Percentiles rank a stretch among this genome's conserved stretches.
Conservation (phyloP, 306 rosid species). For the Potentilla sterilis region DNA sequence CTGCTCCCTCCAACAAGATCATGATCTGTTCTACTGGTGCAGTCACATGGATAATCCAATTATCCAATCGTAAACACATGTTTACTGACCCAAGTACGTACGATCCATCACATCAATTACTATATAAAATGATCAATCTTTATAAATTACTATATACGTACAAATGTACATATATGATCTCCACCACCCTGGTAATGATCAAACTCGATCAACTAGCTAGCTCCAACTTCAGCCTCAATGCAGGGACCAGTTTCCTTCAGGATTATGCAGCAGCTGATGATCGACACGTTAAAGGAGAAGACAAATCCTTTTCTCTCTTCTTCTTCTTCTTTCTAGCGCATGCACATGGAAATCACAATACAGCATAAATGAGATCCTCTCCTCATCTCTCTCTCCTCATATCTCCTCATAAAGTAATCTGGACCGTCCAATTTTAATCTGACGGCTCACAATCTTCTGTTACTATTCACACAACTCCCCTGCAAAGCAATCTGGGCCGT, state of each 20-base stretch:
- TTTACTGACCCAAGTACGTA: not conserved
- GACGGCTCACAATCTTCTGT: no score
- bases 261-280: not conserved
- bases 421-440: no score
- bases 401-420: no score
- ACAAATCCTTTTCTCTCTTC: not conserved
- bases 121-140: not conserved
- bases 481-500: no score
- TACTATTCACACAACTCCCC: no score
- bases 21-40: not conserved
- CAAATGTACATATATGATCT: not conserved
- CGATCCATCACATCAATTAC: not conserved
- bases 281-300: not conserved
- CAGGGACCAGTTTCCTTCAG: not conserved
- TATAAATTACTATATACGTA: not conserved
- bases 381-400: no score
- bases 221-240: not conserved
- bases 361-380: no score
- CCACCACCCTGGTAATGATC: not conserved
- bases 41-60: not conserved
- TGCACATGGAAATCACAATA: not conserved
- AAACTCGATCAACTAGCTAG: not conserved
- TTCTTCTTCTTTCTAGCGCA: not conserved
- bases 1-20: slow-evolving; percentile 11
- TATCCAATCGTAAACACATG: slow-evolving; percentile 3